A percentile compares a stretch with the other conserved stretches of the same genome.
Conservation (phyloP, 2,329 filamentous ascomycete species). For the Mycosphaerelloides madeirae region DNA sequence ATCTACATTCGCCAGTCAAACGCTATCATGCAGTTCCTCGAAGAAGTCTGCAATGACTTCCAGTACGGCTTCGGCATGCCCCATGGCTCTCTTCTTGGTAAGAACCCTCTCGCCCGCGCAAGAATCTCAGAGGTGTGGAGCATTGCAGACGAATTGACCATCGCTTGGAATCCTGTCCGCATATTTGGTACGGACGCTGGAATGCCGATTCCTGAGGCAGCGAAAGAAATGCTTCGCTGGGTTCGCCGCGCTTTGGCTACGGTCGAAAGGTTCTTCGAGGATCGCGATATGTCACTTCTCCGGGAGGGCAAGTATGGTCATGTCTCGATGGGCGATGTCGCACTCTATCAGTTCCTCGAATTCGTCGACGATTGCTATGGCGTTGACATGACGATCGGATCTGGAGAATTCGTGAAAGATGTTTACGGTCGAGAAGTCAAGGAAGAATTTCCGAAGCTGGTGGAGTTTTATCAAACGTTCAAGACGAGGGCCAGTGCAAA, state of each 20-base stretch:
- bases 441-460: slow-evolving; percentile 11
- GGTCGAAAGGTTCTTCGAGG: slow-evolving; percentile 6
- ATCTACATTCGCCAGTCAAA: slow-evolving; percentile 10
- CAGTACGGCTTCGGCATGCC: slow-evolving; percentile 1
- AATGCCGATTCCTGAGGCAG: slow-evolving; percentile 5
- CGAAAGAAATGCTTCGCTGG: slow-evolving; percentile 13
- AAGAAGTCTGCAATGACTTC: slow-evolving; percentile 8
- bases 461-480: slow-evolving; percentile 11
- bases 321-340: slow-evolving; percentile 9
- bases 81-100: background rate
- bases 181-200: slow-evolving; percentile 10
- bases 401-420: slow-evolving; percentile 7
- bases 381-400: slow-evolving; percentile 11
- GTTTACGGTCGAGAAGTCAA: slow-evolving; percentile 9
- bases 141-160: slow-evolving; percentile 7
- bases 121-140: slow-evolving; percentile 6
- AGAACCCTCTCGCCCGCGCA: slow-evolving; percentile 2
- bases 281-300: slow-evolving; percentile 8
- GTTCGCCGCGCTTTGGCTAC: slow-evolving; percentile 6
- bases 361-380: slow-evolving; percentile 12
- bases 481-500: slow-evolving; percentile 9
- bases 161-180: slow-evolving; percentile 10
- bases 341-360: slow-evolving; percentile 11
- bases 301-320: background rate
- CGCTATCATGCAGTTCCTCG: slow-evolving; percentile 13